phyloP scores from a whole-genome alignment of 1,284 basidiomycete genomes.

The Moesziomyces globuligerus region DNA sequence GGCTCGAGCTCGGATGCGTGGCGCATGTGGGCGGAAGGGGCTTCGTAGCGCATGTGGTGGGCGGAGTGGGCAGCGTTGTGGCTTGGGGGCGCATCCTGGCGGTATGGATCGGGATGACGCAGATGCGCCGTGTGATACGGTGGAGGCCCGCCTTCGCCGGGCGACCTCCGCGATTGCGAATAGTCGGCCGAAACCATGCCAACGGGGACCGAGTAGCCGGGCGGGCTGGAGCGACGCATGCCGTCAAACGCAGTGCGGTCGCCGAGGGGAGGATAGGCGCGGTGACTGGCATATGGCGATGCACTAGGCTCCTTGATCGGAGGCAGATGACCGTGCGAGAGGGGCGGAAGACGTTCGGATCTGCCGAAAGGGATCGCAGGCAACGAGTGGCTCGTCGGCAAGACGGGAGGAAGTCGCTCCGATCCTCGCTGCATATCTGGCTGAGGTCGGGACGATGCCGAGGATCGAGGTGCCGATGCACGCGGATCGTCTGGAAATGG shows the following conservation, averaged over 20 bases:
- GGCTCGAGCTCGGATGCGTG: constrained; percentile 15
- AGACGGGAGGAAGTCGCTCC: constrained; percentile 26
- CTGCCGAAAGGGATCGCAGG: constrained; percentile 9
- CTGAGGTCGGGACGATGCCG: constrained; percentile 3
- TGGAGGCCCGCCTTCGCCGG: constrained; percentile 7
- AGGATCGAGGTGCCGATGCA: constrained; percentile 11
- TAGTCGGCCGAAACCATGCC: constrained; percentile 41
- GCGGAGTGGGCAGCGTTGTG: constrained; percentile 21
- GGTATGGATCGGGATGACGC: constrained; percentile 17
- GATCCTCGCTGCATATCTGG: constrained; percentile 9
- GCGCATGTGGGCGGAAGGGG: constrained; percentile 9
- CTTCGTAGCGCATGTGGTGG: constrained; percentile 22
- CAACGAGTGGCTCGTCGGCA: constrained; percentile 20
- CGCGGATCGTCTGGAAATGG: constrained; percentile 28
- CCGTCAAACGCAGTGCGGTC: constrained; percentile 14
- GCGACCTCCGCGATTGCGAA: constrained; percentile 19
- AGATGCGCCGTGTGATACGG: constrained; percentile 13
- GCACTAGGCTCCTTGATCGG: constrained; percentile 22
- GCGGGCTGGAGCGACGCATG: constrained; percentile 16
- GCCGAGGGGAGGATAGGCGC: constrained; percentile 14
- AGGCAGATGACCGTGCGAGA: constrained; percentile 15
- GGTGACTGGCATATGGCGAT: constrained; percentile 13
- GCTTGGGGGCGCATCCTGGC: constrained; percentile 11
- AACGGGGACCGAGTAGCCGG: constrained; percentile 17
- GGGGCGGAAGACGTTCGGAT: constrained; percentile 12